A percentile compares a stretch with the other conserved stretches of the same genome.
phyloP scores from a whole-genome alignment of 2,329 filamentous ascomycete genomes.

The Sarocladium brachiariae region DNA sequence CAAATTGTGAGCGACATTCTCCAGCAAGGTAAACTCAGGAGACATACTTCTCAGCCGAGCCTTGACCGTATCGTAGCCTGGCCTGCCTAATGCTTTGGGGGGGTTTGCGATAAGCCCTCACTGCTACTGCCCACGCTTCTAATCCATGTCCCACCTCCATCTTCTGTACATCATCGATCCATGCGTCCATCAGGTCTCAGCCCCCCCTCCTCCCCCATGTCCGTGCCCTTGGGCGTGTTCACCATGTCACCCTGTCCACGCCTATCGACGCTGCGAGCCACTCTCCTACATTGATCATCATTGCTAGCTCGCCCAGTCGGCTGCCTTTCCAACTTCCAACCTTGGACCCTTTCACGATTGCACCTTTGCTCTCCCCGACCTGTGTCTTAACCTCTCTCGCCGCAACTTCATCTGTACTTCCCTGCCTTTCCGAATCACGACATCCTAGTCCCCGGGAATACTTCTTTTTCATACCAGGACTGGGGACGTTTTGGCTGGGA shows the following conservation, averaged over 20 bases:
- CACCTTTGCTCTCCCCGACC: not conserved
- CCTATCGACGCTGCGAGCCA: not conserved
- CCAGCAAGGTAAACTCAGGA: no score
- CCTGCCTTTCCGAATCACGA: no score
- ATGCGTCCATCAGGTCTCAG: not conserved
- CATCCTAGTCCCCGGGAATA: no score
- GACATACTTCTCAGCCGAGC: not conserved
- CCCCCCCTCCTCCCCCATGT: not conserved
- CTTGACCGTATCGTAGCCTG: not conserved
- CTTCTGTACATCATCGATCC: not conserved
- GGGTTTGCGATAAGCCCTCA: not conserved
- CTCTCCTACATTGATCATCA: constrained; percentile 2
- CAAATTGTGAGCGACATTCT: no score
- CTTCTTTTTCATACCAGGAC: no score
- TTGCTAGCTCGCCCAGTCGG: not conserved
- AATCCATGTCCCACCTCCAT: not conserved
- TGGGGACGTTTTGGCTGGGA: no score
- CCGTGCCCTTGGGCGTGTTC: not conserved
- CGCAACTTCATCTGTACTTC: not conserved
- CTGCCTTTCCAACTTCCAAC: not conserved
- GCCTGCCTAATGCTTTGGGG: not conserved
- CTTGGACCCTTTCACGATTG: not conserved
- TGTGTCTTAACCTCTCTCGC: no score
- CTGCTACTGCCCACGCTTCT: not conserved
- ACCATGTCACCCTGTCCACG: constrained; percentile 7